Conservation (phyloP, 768 basidiomycete species). For the Phlebiopsis gigantea region DNA sequence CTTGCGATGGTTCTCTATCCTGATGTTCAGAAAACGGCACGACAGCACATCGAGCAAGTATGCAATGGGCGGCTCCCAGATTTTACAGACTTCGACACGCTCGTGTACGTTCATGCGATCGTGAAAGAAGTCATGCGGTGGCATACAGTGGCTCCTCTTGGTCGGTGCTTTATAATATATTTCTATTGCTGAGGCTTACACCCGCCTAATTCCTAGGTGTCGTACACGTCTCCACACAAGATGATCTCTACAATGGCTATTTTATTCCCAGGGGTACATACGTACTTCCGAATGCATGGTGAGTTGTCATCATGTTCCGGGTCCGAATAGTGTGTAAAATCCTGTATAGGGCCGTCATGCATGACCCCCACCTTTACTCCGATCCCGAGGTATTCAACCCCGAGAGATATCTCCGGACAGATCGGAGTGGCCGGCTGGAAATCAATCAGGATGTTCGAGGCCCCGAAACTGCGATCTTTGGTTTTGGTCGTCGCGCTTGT, state of each 20-base stretch:
- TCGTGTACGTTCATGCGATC: slow-evolving; percentile 7
- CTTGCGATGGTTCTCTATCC: slow-evolving; percentile 12
- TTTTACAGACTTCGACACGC: slow-evolving; percentile 8
- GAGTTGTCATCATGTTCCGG: background rate
- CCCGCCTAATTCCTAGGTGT: slow-evolving; percentile 8
- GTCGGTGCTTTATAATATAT: slow-evolving; percentile 5
- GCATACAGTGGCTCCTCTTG: background rate
- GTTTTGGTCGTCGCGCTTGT: slow-evolving; percentile 18
- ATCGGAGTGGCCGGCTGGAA: background rate
- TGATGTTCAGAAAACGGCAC: slow-evolving; percentile 8
- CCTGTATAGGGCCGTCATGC: slow-evolving; percentile 36
- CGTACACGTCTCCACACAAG: slow-evolving; percentile 16
- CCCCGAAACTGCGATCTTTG: slow-evolving; percentile 4
- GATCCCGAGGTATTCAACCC: slow-evolving; percentile 24
- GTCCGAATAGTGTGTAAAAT: too few relatives aligned
- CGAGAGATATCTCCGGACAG: background rate
- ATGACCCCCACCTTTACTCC: slow-evolving; percentile 29
- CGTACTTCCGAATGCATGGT: slow-evolving; percentile 10
- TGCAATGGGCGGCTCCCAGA: slow-evolving; percentile 9
- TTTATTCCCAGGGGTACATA: slow-evolving; percentile 16
- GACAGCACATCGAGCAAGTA: slow-evolving; percentile 3
- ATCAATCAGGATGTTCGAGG: background rate
- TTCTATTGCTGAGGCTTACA: background rate
- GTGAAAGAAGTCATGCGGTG: background rate
- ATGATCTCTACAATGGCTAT: slow-evolving; percentile 19